Evolutionary conservation across 805 yeast genomes (phyloP), one percentile per base, ranked within the genome.

Genomic region (Candida silvicultrix): DNA sequence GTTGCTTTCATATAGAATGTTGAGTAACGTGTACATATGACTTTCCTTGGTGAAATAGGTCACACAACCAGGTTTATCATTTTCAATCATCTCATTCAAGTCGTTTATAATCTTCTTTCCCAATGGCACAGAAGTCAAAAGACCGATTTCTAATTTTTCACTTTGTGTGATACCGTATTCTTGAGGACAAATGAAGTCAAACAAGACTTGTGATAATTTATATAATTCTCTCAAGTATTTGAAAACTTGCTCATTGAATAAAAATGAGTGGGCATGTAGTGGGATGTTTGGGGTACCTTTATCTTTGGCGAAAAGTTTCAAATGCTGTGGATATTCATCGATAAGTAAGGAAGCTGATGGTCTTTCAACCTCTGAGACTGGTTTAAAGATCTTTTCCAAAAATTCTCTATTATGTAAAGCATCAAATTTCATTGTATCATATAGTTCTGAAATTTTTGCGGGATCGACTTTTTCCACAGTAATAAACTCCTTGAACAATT

Each of bases 351-450:
- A 58, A n/a, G 58, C 54, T 1, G 55, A 49, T 32, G 64, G 64
- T 23, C 51, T 54, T n/a, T 63, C 67, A 28, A 70, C 72, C 25
- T 71, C 70, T 49, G 49, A 77, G 39, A 72, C 75, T 37, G 88
- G 89, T 41, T 83, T 74, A 62, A 94, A 94, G 5, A 92, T 83
- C 53, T 80, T 80, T 60, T 85, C 88, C 63, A 94, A 69, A 61
- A 94, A 94, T 31, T 85, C 85, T 46, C 99, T 75, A 64, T 94
- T 94, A 65, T 94, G 99, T 45, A 94, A 73, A 8, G 98, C 99
- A 68, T 94, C 99, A 63, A 87, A 94, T 66, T 94, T 94, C 97
- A 94, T 92, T 1, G 99, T 92, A 66, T 94, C 99, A 62, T 94
- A 94, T 48, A 94, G 74, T 69, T 94, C 99, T 41, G 96, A 85